These are phyloP conservation scores for Candida vartiovaarae DNA, from an alignment of 805 yeast species.

Conservation along the genomic window DNA sequence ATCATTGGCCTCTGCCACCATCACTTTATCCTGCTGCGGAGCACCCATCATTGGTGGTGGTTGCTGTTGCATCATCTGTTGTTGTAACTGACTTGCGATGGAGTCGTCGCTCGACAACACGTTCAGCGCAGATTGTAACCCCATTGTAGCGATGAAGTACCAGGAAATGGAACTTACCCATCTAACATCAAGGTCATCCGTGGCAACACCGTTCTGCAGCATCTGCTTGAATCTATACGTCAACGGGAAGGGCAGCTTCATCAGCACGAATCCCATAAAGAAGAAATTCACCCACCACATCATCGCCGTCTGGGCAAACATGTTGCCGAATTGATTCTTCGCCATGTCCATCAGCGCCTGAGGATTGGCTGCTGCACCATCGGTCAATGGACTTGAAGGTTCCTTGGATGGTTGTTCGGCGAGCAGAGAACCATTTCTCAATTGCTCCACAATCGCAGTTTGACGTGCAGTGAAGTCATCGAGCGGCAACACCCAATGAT, in stretches of 20 bases:
- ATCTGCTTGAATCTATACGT: conserved; percentile 86
- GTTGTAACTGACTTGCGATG: conserved; percentile 34
- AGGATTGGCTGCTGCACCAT: conserved; percentile 46
- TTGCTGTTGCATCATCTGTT: conserved; percentile 22
- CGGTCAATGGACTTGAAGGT: conserved; percentile 57
- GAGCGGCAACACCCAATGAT: conserved; percentile 44
- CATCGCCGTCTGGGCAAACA: conserved; percentile 84
- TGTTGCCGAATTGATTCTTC: conserved; percentile 75
- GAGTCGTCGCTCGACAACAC: conserved; percentile 51
- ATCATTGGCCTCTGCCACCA: conserved; percentile 67
- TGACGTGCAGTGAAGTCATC: conserved; percentile 50
- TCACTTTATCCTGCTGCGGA: conserved; percentile 44
- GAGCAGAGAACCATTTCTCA: conserved; percentile 44
- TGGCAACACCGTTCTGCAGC: conserved; percentile 82
- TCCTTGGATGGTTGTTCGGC: conserved; percentile 31
- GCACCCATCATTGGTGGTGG: conserved; percentile 33
- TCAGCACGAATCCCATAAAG: conserved; percentile 84
- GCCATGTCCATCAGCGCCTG: conserved; percentile 73
- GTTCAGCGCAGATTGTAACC: conserved; percentile 72
- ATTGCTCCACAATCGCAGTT: conserved; percentile 36
- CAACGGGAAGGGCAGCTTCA: conserved; percentile 86
- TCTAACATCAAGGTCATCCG: conserved; percentile 79
- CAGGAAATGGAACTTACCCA: conserved; percentile 94
- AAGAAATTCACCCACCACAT: conserved; percentile 96
- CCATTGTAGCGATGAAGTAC: conserved; percentile 86